Conservation (phyloP, 805 yeast genomes). For the Candida palmyrensis region DNA sequence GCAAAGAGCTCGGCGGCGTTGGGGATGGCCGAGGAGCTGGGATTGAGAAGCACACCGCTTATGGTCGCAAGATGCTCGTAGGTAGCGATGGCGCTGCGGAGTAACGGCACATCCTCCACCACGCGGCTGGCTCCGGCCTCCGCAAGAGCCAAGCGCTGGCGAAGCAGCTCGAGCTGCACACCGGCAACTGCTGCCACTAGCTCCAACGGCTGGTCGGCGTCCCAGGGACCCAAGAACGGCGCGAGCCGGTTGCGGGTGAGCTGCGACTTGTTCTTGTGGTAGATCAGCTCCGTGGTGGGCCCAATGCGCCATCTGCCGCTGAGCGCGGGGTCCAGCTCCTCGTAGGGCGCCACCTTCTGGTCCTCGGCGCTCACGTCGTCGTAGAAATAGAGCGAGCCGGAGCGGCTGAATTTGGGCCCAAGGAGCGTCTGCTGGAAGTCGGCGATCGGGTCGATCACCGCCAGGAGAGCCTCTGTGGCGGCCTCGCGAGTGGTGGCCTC, state of each 20-base stretch:
- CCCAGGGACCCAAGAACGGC: slow-evolving; percentile 76
- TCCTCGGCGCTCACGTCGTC: slow-evolving; percentile 55
- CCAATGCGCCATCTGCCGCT: slow-evolving; percentile 83
- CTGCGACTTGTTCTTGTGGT: slow-evolving; percentile 61
- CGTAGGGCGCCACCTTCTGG: slow-evolving; percentile 44
- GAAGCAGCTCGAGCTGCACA: slow-evolving; percentile 60
- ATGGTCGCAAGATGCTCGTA: slow-evolving; percentile 56
- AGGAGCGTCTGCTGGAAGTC: slow-evolving; percentile 57
- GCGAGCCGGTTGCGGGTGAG: slow-evolving; percentile 47
- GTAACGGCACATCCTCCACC: slow-evolving; percentile 35
- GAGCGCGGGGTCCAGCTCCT: slow-evolving; percentile 51
- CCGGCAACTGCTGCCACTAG: slow-evolving; percentile 60
- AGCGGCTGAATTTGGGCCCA: slow-evolving; percentile 57
- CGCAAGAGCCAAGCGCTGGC: slow-evolving; percentile 47
- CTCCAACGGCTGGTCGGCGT: slow-evolving; percentile 49
- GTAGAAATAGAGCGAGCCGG: slow-evolving; percentile 79
- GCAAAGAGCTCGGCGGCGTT: slow-evolving; percentile 57
- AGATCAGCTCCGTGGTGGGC: slow-evolving; percentile 76
- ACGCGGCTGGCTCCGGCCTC: slow-evolving; percentile 49
- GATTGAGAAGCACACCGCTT: slow-evolving; percentile 55
- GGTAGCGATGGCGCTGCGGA: slow-evolving; percentile 51
- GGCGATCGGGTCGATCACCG: slow-evolving; percentile 68
- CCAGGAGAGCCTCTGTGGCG: slow-evolving; percentile 45
- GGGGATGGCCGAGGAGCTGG: slow-evolving; percentile 51
- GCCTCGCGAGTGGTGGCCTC: slow-evolving; percentile 42